Percentiles rank a stretch among this genome's conserved stretches.
These are phyloP conservation scores for Citrus sinensis DNA, from an alignment of 345 rosid species.

Conservation along the genomic window DNA sequence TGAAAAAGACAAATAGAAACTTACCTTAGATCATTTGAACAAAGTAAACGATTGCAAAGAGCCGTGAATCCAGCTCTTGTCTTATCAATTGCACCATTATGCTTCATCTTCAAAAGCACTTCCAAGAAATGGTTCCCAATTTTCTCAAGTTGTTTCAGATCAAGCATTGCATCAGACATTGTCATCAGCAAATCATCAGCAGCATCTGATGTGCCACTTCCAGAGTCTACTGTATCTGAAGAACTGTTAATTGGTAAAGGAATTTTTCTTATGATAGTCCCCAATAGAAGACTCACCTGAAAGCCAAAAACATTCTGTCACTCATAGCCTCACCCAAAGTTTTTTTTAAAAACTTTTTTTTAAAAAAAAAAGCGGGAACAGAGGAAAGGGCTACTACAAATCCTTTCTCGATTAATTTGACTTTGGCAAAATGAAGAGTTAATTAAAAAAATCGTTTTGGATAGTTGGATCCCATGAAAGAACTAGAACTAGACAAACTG, in stretches of 20 bases:
- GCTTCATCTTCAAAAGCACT: constrained; percentile 96
- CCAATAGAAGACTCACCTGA: constrained; percentile 95
- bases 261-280: constrained; percentile 83
- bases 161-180: constrained; percentile 50
- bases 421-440: neutral
- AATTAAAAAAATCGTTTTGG: neutral
- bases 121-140: constrained; percentile 94
- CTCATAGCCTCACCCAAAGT: neutral
- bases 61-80: constrained; percentile 98
- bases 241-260: constrained; percentile 62
- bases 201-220: constrained; percentile 26
- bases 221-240: constrained; percentile 36
- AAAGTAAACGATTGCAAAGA: constrained; percentile 89
- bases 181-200: constrained; percentile 23
- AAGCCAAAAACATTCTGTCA: constrained; percentile 20
- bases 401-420: neutral
- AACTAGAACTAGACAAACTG: constrained; percentile 14
- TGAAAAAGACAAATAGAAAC: constrained; percentile 5
- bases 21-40: constrained; percentile 87
- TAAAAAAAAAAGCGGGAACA: no score
- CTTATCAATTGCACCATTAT: constrained; percentile 96
- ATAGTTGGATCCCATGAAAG: constrained; percentile 8
- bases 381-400: neutral
- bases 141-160: constrained; percentile 75
- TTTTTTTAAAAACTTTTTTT: no score